Conservation (phyloP, 2,329 filamentous ascomycete species). For the Capronia americana region DNA sequence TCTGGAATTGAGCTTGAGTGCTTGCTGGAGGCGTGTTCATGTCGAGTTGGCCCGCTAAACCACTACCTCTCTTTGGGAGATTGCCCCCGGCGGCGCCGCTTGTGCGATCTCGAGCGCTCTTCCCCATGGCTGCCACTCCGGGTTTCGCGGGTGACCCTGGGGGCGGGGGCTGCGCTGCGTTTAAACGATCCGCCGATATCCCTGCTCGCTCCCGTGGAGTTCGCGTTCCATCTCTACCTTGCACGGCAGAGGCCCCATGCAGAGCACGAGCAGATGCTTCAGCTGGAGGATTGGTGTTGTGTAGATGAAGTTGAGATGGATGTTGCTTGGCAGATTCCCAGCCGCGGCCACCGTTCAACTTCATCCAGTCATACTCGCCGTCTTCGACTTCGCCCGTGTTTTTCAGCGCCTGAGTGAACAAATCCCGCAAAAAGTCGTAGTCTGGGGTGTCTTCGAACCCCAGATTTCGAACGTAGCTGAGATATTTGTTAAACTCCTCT, state of each 20-base stretch:
- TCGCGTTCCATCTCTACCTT: constrained; percentile 32
- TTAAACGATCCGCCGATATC: constrained; percentile 87
- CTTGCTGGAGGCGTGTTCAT: constrained; percentile 84
- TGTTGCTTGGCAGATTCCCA: constrained; percentile 82
- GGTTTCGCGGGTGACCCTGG: constrained; percentile 78
- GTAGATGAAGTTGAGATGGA: constrained; percentile 74
- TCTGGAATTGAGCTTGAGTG: constrained; percentile 95
- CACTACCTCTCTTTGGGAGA: constrained; percentile 42
- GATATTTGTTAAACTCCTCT: constrained; percentile 97
- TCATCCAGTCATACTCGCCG: constrained; percentile 99
- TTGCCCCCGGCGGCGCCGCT: constrained; percentile 67
- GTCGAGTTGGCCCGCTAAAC: constrained; percentile 58
- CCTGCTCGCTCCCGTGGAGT: constrained; percentile 67
- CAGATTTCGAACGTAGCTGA: constrained; percentile 95
- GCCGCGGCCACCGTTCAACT: constrained; percentile 89
- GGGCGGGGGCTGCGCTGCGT: constrained; percentile 88
- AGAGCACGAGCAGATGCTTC: constrained; percentile 85
- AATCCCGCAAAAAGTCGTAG: constrained; percentile 95
- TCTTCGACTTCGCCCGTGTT: constrained; percentile 94
- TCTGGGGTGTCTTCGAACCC: constrained; percentile 98
- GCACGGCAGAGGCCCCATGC: constrained; percentile 66
- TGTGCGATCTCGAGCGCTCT: constrained; percentile 70
- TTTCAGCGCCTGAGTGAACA: constrained; percentile 95
- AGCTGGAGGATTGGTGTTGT: constrained; percentile 77
- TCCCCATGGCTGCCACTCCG: constrained; percentile 64